These are phyloP conservation scores for Exophiala calicioides DNA, from an alignment of 2,329 filamentous ascomycete genomes.

Conservation along the genomic window DNA sequence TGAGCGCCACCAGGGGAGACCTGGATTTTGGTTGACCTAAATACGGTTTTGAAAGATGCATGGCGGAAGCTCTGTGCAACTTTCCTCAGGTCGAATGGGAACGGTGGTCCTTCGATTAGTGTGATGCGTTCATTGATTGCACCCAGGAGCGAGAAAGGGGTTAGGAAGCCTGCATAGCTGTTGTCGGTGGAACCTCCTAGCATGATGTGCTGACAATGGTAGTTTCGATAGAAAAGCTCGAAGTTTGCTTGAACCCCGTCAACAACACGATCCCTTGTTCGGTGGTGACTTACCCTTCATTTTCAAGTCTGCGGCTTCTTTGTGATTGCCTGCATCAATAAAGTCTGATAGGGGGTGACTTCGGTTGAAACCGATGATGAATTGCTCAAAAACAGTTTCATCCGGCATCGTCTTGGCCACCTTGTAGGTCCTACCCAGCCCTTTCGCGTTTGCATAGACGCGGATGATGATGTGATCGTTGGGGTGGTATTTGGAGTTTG, in stretches of 20 bases:
- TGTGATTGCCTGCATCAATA: conserved; percentile 46
- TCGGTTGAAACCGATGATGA: conserved; percentile 47
- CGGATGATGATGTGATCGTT: conserved; percentile 38
- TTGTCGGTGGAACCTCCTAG: conserved; percentile 48
- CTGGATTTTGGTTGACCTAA: conserved; percentile 55
- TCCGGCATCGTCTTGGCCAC: conserved; percentile 31
- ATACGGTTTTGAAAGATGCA: conserved; percentile 53
- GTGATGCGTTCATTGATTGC: conserved; percentile 37
- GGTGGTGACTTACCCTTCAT: conserved; percentile 39
- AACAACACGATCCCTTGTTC: conserved; percentile 13
- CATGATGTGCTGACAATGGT: conserved; percentile 44
- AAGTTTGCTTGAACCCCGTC: conserved; percentile 34
- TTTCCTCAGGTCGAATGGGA: conserved; percentile 40
- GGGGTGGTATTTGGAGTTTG: conserved; percentile 24
- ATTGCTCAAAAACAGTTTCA: conserved; percentile 35
- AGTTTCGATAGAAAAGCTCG: conserved; percentile 38
- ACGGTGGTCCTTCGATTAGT: conserved; percentile 43
- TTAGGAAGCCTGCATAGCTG: conserved; percentile 46
- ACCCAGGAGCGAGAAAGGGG: conserved; percentile 33
- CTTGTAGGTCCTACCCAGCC: conserved; percentile 40
- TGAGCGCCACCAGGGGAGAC: conserved; percentile 26
- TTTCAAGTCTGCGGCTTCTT: conserved; percentile 48
- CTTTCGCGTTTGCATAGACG: conserved; percentile 43
- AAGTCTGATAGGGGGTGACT: conserved; percentile 41
- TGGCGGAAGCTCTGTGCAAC: conserved; percentile 24